These are phyloP conservation scores for Cymbidium sinense DNA, from an alignment of 106 monocot species.

Conservation along the genomic window DNA sequence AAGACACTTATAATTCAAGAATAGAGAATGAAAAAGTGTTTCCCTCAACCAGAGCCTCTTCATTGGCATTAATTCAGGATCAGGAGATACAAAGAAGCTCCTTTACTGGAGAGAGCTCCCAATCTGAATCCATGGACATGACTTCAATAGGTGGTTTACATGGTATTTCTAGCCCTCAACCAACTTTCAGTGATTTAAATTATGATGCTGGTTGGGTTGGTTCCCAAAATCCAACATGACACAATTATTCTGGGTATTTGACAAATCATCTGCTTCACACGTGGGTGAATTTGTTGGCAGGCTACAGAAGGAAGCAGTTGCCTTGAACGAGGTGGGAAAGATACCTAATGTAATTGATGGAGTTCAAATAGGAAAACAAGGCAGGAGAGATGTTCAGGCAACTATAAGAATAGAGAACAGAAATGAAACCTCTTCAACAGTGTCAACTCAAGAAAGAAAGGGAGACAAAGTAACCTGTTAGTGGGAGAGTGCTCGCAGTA, in stretches of 20 bases:
- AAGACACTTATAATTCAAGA: slow-evolving; percentile 10
- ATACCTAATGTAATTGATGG: background rate
- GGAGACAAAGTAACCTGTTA: slow-evolving; percentile 2
- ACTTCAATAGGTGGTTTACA: background rate
- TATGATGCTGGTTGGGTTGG: slow-evolving; percentile 1
- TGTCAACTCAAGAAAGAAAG: slow-evolving; percentile 4
- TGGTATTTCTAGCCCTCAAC: background rate
- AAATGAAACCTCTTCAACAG: slow-evolving; percentile 1
- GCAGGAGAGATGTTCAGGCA: background rate
- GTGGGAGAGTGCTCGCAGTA: slow-evolving; percentile 1
- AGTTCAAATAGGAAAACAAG: background rate
- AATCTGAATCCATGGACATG: background rate
- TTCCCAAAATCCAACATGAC: background rate
- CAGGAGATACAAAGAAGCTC: background rate
- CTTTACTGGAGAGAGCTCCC: background rate
- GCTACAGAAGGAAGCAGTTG: slow-evolving; percentile 10
- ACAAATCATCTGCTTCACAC: slow-evolving; percentile 11
- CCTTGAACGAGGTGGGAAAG: background rate
- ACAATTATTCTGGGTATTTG: slow-evolving; percentile 12
- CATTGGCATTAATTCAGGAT: background rate
- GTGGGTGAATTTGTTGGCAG: slow-evolving; percentile 9
- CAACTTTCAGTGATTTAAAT: background rate
- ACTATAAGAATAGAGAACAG: background rate
- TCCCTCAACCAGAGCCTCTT: background rate
- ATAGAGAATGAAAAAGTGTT: slow-evolving; percentile 10